Evolutionary conservation across 768 basidiomycete genomes (phyloP).

Genomic region (Hygrocybe coccinea): DNA sequence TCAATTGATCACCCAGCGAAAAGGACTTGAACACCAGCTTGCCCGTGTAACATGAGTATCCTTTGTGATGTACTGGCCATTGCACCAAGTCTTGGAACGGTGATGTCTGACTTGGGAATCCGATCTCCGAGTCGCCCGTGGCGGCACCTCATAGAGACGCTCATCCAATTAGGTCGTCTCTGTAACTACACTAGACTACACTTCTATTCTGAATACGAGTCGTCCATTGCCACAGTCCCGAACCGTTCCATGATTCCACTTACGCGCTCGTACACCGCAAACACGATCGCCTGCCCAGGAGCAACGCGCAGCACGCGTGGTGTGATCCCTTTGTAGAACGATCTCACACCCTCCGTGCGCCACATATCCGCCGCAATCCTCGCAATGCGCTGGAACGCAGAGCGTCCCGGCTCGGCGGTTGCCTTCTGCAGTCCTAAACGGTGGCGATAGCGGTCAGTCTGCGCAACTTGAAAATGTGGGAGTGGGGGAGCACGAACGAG

Average conservation of each 20-base stretch:
- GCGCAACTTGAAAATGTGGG: too few species aligned
- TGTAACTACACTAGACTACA: background rate
- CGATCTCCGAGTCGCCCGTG: too few species aligned
- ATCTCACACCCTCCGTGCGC: conserved; percentile 76
- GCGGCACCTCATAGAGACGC: too few species aligned
- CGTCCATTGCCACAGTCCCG: conserved; percentile 48
- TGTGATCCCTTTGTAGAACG: conserved; percentile 99
- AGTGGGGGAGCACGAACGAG: conserved; percentile 50
- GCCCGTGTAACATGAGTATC: conserved; percentile 15
- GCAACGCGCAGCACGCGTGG: conserved; percentile 94
- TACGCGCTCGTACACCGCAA: conserved; percentile 93
- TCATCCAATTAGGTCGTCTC: too few species aligned
- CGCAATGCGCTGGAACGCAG: conserved; percentile 73
- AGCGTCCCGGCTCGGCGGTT: conserved; percentile 63
- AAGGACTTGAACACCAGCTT: background rate
- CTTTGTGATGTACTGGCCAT: conserved; percentile 6
- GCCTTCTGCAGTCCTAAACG: conserved; percentile 90
- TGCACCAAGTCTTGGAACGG: background rate
- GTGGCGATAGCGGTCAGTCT: too few species aligned
- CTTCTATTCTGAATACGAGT: conserved; percentile 61
- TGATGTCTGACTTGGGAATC: background rate
- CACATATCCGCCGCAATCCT: conserved; percentile 91
- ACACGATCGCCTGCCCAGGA: conserved; percentile 95
- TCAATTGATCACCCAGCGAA: background rate
- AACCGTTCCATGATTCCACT: conserved; percentile 68